Conservation (phyloP, 805 yeast species). For the Peterozyma xylosa region DNA sequence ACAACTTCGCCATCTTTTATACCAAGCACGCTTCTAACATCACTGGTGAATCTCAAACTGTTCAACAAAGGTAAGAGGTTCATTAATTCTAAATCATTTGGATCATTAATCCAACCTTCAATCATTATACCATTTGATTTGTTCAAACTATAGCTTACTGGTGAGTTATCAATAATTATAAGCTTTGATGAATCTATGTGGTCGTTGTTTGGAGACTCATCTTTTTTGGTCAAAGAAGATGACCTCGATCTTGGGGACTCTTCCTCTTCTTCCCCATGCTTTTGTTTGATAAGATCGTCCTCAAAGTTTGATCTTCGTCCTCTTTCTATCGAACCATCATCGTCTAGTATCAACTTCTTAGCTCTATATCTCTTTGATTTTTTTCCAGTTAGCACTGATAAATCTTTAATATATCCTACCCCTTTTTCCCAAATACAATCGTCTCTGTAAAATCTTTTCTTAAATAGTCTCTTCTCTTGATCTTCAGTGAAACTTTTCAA, state of each 20-base stretch:
- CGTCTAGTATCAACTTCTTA: conserved; percentile 3
- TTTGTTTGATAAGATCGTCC: conserved; percentile 1
- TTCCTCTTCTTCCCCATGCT: conserved; percentile 6
- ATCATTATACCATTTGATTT: conserved; percentile 86
- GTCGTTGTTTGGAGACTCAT: conserved; percentile 2
- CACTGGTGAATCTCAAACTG: conserved; percentile 72
- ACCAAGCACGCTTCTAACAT: conserved; percentile 73
- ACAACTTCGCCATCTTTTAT: conserved; percentile 49
- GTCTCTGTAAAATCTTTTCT: conserved; percentile 62
- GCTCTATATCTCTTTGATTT: not conserved
- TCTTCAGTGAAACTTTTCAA: conserved; percentile 11
- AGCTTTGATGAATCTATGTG: conserved; percentile 55
- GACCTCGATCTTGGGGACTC: conserved; percentile 6
- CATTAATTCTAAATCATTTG: conserved; percentile 78
- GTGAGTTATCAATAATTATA: conserved; percentile 87
- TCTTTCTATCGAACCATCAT: not conserved
- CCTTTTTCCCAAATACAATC: conserved; percentile 75
- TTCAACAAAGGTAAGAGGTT: conserved; percentile 74
- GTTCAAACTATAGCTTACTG: conserved; percentile 78
- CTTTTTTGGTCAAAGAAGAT: not conserved
- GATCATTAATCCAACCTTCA: conserved; percentile 98
- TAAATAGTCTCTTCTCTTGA: conserved; percentile 29
- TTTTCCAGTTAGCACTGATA: conserved; percentile 24
- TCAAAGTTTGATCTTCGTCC: not conserved
- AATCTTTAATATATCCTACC: conserved; percentile 80